Percentiles rank a stretch among this genome's conserved stretches.
Evolutionary conservation across 2,329 filamentous ascomycete species (phyloP).

Genomic region (Cordyceps cicadae): DNA sequence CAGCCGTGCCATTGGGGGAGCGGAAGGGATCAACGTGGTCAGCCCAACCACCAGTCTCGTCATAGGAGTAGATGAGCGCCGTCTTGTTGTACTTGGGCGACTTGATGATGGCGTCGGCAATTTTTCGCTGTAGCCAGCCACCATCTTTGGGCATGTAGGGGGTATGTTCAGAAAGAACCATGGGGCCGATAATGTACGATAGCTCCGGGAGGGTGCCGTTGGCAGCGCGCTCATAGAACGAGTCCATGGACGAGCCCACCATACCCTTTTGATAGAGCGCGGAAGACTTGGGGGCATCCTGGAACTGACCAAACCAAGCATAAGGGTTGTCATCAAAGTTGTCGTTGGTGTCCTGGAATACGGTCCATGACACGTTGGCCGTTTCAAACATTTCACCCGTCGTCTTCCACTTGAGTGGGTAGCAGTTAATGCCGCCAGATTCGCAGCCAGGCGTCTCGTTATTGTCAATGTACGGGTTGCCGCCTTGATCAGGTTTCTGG

Average conservation of each 20-base stretch:
- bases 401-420: conserved; percentile 46
- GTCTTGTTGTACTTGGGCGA: conserved; percentile 42
- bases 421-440: conserved; percentile 37
- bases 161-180: conserved; percentile 44
- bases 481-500: conserved; percentile 32
- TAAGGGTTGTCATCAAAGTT: conserved; percentile 48
- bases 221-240: conserved; percentile 41
- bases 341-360: conserved; percentile 38
- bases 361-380: conserved; percentile 40
- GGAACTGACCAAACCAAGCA: conserved; percentile 45
- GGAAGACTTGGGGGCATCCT: conserved; percentile 32
- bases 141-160: conserved; percentile 45
- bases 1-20: conserved; percentile 38
- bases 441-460: conserved; percentile 40
- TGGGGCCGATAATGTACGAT: conserved; percentile 42
- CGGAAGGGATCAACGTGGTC: conserved; percentile 47
- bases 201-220: conserved; percentile 43
- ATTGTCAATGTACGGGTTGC: conserved; percentile 40
- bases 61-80: conserved; percentile 35
- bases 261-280: conserved; percentile 38
- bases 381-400: conserved; percentile 40
- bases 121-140: conserved; percentile 44
- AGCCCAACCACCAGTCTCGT: conserved; percentile 46
- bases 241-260: conserved; percentile 36
- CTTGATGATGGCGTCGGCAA: conserved; percentile 41